Evolutionary conservation across 768 basidiomycete species (phyloP).

Genomic region (Macrolepiota dolichaula): DNA sequence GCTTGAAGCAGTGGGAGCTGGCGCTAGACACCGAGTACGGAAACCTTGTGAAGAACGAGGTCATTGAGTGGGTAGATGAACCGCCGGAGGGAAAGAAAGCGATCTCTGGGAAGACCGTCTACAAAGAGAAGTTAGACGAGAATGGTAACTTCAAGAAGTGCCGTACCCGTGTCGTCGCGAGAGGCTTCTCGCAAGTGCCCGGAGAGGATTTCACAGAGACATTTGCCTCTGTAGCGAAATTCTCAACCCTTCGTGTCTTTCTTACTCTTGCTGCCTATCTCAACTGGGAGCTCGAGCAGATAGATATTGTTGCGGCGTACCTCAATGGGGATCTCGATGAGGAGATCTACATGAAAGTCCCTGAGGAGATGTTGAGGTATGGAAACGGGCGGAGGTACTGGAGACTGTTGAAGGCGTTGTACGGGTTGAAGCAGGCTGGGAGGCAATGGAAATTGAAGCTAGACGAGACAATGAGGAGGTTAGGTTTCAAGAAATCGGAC

Average conservation of each 20-base stretch:
- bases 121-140: slow-evolving; percentile 19
- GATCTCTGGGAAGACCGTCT: slow-evolving; percentile 18
- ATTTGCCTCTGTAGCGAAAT: slow-evolving; percentile 23
- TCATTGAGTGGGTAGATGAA: slow-evolving; percentile 5
- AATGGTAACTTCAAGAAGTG: slow-evolving; percentile 16
- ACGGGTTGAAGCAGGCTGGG: no score
- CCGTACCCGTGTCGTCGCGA: slow-evolving; percentile 22
- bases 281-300: slow-evolving; percentile 12
- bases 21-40: slow-evolving; percentile 12
- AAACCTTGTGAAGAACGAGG: slow-evolving; percentile 8
- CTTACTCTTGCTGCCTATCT: slow-evolving; percentile 15
- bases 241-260: slow-evolving; percentile 17
- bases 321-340: no score
- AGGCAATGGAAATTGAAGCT: no score
- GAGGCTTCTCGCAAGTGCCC: slow-evolving; percentile 23
- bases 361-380: no score
- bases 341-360: no score
- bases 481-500: no score
- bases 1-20: slow-evolving; percentile 12
- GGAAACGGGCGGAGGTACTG: no score
- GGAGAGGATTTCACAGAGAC: slow-evolving; percentile 33
- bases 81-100: slow-evolving; percentile 15
- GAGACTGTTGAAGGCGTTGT: no score
- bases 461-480: no score
- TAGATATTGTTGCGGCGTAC: slow-evolving; percentile 18